Base-by-base conservation (phyloP, 192 early-diverging fungal species). In the Lunasporangiospora selenospora region DNA sequence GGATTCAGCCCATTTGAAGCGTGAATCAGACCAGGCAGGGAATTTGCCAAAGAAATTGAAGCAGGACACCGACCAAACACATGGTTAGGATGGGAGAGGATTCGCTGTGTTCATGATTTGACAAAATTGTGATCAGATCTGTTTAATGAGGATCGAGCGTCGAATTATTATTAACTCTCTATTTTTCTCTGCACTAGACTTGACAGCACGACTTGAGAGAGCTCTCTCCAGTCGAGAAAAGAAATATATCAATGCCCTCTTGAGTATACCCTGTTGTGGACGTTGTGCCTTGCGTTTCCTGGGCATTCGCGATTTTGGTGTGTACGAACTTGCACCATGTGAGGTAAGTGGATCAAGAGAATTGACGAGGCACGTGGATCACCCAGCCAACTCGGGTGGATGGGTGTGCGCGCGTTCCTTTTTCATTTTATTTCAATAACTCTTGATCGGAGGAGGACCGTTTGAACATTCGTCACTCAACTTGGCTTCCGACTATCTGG, bases 251-350 rank as follows among this genome's bases (percentile, higher is more conserved):
- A 52, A 75, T 16, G 47, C 53, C 13, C 53, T 79, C 27, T 65
- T 75, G 38, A 49, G 56, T 24, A 21, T 67, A 34, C 4, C 50
- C 2, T 69, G 59, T 34, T 79, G 77, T 38, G 77, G 69, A 12
- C 62, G 77, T 18, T 79, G 77, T 27, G 65, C 75, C 46, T 56
- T 79, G 15, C 41, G 70, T 19, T 67, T 69, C 49, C 21, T 79
- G 13, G 62, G 62, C 16, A 21, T 75, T 10, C 53, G 53, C 24
- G 59, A 75, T 37, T 75, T 45, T 63, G 56, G 67, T 21, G 27
- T 64, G 16, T 79, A 79, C 51, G 49, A 52, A 29, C 46, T 73
- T 1, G 40, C 69, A 9, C 58, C 60, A n/a, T n/a, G n/a, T n/a
- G n/a, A n/a, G n/a, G n/a, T n/a, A n/a, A n/a, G n/a, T n/a, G n/a